Evolutionary conservation across 768 basidiomycete species (phyloP), one percentile per base, ranked within the genome.

Genomic region (Terana coerulea): DNA sequence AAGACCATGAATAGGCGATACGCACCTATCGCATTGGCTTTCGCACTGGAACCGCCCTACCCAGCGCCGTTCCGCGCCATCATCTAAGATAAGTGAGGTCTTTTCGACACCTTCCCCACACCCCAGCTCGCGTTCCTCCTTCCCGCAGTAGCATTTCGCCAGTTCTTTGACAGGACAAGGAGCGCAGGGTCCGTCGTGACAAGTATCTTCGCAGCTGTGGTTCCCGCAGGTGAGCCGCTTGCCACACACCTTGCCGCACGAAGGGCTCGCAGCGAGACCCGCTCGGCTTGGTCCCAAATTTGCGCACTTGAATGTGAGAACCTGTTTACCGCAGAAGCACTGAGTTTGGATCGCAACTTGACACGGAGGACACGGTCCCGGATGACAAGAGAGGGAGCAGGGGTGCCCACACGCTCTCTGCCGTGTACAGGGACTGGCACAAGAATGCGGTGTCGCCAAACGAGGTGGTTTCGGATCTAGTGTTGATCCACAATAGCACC

Each of bases 281-380:
- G 44, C 56, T 26, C 54, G 37, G 50, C 59, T 37, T 26, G 53
- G 61, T 24, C 69, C 60, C 37, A 74, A 47, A 53, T 71, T 66
- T 3, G 81, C 80, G 65, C 87, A 88, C 4, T 80, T 73, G 55
- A 84, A 75, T 0, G 79, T 74, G 41, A 88, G 70, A 1, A 71
- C 66, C 29, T 79, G 75, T 53, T 80, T 77, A 41, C 79, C 78
- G 56, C 94, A 98, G 45, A 89, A 84, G 64, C 97, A 99, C 1
- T 76, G 71, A n/a, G 83, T 69, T 36, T 80, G 77, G 0, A 88
- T 81, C 5, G 87, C 89, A 10, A 95, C 78, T 55, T 83, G 80
- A 63, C 97, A 99, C 0, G 93, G 93, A 0, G 95, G 95, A 69
- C 97, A 99, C 0, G 95, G 97, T 0, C 95, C 97, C 0, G 97